Base-by-base conservation (phyloP, 257 asterid species). In the Jacaranda copaia region DNA sequence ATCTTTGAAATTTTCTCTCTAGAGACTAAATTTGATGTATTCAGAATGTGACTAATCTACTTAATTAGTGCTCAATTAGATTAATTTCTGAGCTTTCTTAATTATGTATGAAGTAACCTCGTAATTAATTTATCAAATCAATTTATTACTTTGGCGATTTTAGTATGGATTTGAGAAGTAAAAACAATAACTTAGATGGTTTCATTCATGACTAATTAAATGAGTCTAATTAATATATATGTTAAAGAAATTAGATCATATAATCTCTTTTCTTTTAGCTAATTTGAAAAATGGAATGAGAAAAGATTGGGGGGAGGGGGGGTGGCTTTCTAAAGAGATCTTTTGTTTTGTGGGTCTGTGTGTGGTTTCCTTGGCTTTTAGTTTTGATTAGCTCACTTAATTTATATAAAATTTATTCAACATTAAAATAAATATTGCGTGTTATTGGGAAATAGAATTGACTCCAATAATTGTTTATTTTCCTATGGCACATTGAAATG, bases 1-100 rank as follows among this genome's bases (percentile, higher is more conserved):
- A n/a, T 11, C 65, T 20, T 70, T 42, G 58, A 72, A 57, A 15
- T 11, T 7, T 72, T 73, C 77, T 59, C 20, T 9, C 20, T 9
- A 11, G 58, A 57, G 53, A 72, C 32, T 42, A 57, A 20, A 58
- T 19, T 72, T 3, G 68, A 57, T 5, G 4, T 13, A 35, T 58
- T 72, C 77, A 58, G 7, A 59, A 72, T 59, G 45, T 5, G 56
- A 57, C 6, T 2, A 40, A 43, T 36, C 36, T 56, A 39, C 32
- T 15, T 60, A 45, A 52, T 12, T 52, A 3, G 5, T 8, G 36
- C 35, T 60, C 3, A 3, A n/a, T 6, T 8, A 8, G 1, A 5
- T 9, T 61, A 3, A 16, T 2, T 61, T 61, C 14, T 14, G 4
- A 61, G n/a, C 65, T 58, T 58, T 20, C 15, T 20, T 58, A 5